Percentiles rank a stretch among this genome's conserved stretches.
These are phyloP conservation scores for Urochloa ruziziensis DNA, from an alignment of 176 grass and related monocot genomes.

Conservation along the genomic window DNA sequence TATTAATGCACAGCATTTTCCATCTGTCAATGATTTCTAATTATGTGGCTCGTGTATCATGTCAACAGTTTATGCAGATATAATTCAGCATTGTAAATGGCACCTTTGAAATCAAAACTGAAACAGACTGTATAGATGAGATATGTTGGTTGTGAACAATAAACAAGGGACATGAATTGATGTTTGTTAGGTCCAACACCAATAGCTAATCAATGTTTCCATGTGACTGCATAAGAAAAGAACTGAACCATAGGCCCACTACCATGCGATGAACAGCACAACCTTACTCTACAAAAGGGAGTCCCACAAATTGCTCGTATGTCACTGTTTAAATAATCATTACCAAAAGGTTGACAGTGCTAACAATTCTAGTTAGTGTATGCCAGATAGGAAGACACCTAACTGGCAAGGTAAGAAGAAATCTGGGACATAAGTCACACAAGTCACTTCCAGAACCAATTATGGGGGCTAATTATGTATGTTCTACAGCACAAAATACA, in stretches of 20 bases:
- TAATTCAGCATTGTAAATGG: constrained; percentile 21
- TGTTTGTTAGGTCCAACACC: constrained; percentile 22
- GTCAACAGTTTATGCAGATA: constrained; percentile 3
- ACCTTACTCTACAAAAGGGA: constrained; percentile 12
- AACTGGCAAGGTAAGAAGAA: constrained; percentile 1
- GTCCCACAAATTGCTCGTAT: background rate
- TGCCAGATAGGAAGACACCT: constrained; percentile 12
- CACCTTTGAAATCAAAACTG: background rate
- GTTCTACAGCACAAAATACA: background rate
- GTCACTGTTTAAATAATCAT: background rate
- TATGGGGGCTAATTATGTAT: constrained; percentile 8
- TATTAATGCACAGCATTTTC: background rate
- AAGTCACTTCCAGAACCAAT: constrained; percentile 23
- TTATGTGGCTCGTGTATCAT: constrained; percentile 2
- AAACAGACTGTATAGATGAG: background rate
- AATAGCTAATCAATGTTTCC: constrained; percentile 50
- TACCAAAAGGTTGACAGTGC: constrained; percentile 8
- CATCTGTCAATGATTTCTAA: background rate
- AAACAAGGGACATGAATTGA: constrained; percentile 12
- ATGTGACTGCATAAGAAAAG: constrained; percentile 37
- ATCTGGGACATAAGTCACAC: background rate
- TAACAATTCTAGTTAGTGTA: constrained; percentile 29
- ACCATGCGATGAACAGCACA: constrained; percentile 10
- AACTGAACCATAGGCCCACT: constrained; percentile 28
- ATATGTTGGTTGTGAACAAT: constrained; percentile 32